These are phyloP conservation scores for Rhamnella rubrinervis DNA, from an alignment of 331 rosid genomes.

Conservation along the genomic window DNA sequence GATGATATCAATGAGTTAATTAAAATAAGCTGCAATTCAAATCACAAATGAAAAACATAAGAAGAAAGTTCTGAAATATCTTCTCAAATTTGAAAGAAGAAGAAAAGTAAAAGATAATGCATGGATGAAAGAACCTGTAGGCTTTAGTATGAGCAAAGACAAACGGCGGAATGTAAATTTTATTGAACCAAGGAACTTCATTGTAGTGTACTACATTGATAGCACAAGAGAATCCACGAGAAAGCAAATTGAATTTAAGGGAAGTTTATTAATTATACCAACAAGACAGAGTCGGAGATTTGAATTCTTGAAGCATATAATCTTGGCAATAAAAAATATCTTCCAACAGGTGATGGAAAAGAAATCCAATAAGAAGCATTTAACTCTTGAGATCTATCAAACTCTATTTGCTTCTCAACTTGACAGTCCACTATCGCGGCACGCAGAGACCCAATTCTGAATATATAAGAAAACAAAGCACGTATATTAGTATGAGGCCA, in stretches of 20 bases:
- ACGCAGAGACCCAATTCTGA: constrained; percentile 80
- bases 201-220: background rate
- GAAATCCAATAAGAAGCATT: constrained; percentile 16
- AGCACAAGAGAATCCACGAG: constrained; percentile 3
- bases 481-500: background rate
- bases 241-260: constrained; percentile 9
- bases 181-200: background rate
- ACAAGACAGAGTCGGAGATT: constrained; percentile 26
- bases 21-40: too few species aligned
- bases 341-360: constrained; percentile 25
- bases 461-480: constrained; percentile 20
- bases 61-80: too few species aligned
- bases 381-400: constrained; percentile 27
- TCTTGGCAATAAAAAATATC: constrained; percentile 15
- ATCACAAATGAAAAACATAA: too few species aligned
- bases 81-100: too few species aligned
- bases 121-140: background rate
- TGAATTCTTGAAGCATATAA: constrained; percentile 32
- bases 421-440: constrained; percentile 55
- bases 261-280: constrained; percentile 24
- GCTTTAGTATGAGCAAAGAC: too few species aligned
- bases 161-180: background rate
- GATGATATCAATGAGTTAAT: too few species aligned
- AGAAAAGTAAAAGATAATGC: too few species aligned
- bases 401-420: constrained; percentile 20